These are phyloP conservation scores for Globisporangium cystogenes DNA, from an alignment of 352 stramenopile genomes.

Conservation along the genomic window DNA sequence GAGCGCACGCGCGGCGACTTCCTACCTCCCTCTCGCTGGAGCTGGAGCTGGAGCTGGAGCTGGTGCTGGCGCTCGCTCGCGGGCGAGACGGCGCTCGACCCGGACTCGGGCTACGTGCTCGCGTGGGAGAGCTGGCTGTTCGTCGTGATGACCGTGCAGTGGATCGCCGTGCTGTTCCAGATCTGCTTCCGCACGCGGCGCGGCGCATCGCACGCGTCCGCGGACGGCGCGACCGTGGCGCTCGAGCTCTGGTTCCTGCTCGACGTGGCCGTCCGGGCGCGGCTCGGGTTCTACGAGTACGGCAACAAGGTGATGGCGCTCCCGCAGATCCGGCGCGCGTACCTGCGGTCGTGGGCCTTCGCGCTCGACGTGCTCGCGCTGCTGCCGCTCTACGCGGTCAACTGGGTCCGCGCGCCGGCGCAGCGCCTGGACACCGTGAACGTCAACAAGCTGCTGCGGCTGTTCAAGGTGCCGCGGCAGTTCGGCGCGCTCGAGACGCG, in stretches of 20 bases:
- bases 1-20: too few species aligned
- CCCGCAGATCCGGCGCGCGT: too few species aligned
- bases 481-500: slow-evolving; percentile 39
- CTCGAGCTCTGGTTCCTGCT: slow-evolving; percentile 39
- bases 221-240: slow-evolving; percentile 15
- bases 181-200: slow-evolving; percentile 33
- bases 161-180: slow-evolving; percentile 37
- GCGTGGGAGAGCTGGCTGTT: slow-evolving; percentile 57
- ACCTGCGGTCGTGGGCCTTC: slow-evolving; percentile 39
- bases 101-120: slow-evolving; percentile 34
- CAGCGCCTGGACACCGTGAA: slow-evolving; percentile 35
- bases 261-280: slow-evolving; percentile 41
- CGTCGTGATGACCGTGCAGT: slow-evolving; percentile 35
- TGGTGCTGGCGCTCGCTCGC: too few species aligned
- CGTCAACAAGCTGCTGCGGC: slow-evolving; percentile 47
- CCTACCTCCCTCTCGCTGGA: too few species aligned
- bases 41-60: too few species aligned
- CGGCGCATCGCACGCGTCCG: too few species aligned
- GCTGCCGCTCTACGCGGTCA: too few species aligned
- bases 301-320: slow-evolving; percentile 69
- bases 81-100: slow-evolving; percentile 49
- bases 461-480: slow-evolving; percentile 41
- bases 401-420: slow-evolving; percentile 18
- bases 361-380: too few species aligned
- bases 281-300: slow-evolving; percentile 54